A percentile compares a stretch with the other conserved stretches of the same genome.
Conservation (phyloP, 148 eudicot species). For the Drosera capensis region DNA sequence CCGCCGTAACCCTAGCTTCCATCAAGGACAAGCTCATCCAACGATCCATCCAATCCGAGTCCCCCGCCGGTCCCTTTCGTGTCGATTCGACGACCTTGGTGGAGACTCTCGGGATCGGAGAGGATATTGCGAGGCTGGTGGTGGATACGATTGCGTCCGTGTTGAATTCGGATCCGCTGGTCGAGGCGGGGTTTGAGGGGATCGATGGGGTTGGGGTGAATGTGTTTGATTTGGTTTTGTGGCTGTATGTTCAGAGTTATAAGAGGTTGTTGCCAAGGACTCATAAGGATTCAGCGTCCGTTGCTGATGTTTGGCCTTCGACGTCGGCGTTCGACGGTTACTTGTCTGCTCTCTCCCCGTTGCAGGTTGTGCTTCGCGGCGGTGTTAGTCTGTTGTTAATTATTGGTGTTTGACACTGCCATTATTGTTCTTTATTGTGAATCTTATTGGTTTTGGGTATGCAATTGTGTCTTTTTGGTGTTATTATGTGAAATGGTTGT, state of each 20-base stretch:
- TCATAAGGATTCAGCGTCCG: constrained; percentile 78
- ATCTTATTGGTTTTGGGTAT: too few species aligned
- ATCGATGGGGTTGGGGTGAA: constrained; percentile 29
- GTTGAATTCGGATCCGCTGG: constrained; percentile 43
- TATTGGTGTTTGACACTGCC: too few species aligned
- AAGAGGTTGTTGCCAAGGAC: constrained; percentile 70
- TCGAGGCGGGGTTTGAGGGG: constrained; percentile 30
- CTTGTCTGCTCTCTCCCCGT: constrained; percentile 76
- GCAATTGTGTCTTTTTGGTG: too few species aligned
- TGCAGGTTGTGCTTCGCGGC: constrained; percentile 36
- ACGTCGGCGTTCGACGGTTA: constrained; percentile 86
- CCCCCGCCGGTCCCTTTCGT: too few species aligned
- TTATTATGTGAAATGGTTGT: too few species aligned
- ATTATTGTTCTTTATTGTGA: too few species aligned
- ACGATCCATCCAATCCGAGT: constrained; percentile 11
- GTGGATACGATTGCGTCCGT: constrained; percentile 52
- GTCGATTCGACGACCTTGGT: constrained; percentile 31
- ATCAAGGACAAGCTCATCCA: constrained; percentile 42
- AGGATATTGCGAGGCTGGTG: constrained; percentile 50
- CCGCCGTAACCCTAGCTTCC: constrained; percentile 35
- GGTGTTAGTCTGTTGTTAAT: not conserved
- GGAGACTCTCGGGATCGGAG: constrained; percentile 40
- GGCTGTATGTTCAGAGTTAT: constrained; percentile 68
- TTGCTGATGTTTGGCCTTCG: constrained; percentile 93
- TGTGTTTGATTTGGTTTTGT: constrained; percentile 62